Evolutionary conservation across 2,329 filamentous ascomycete species (phyloP), one percentile per base, ranked within the genome.

Genomic region (Rachicladosporium sp.): DNA sequence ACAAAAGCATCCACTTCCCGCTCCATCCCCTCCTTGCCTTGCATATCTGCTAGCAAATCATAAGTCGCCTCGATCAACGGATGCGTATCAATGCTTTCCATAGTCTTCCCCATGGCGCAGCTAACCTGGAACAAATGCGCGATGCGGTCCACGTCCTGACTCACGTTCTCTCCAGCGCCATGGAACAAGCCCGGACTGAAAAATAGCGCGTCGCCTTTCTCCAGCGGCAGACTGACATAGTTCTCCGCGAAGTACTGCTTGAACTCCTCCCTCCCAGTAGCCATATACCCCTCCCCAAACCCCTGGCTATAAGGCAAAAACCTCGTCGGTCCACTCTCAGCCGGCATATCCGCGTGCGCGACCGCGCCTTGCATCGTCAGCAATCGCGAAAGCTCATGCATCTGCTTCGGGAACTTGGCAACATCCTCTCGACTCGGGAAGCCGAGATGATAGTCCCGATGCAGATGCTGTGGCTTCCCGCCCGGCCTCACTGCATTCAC

Each of bases 101-200:
- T 81, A 0, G 75, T 63, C 50, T 76, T 78, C 0, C 75, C 76
- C 49, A 80, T 74, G 0, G 74, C 73, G 43, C 68, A 71, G 45
- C 71, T 76, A 23, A 79, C 65, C 54, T 80, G 76, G 29, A 80
- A 47, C 7, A 80, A 54, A 50, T 80, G 80, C n/a, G 74, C 75
- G 23, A 67, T 68, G 1, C 76, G 66, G 15, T 71, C 54, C 19
- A 78, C 59, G 11, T 64, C 62, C 6, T 54, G 51, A 2, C 60
- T 64, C 5, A 60, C 62, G 48, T 80, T 80, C 46, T 69, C 66
- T 0, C 76, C 76, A 0, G 76, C 76, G 1, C 75, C 76, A 51
- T 80, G 76, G 45, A 78, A 74, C 0, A 80, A 57, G 1, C 71
- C 75, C 0, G 76, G 76, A 41, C 74, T 78, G 57, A 80, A 80